Percentiles rank a stretch among this genome's conserved stretches.
Conservation (phyloP, 2,329 filamentous ascomycete genomes). For the Immersiporthe knoxdaviesiana region DNA sequence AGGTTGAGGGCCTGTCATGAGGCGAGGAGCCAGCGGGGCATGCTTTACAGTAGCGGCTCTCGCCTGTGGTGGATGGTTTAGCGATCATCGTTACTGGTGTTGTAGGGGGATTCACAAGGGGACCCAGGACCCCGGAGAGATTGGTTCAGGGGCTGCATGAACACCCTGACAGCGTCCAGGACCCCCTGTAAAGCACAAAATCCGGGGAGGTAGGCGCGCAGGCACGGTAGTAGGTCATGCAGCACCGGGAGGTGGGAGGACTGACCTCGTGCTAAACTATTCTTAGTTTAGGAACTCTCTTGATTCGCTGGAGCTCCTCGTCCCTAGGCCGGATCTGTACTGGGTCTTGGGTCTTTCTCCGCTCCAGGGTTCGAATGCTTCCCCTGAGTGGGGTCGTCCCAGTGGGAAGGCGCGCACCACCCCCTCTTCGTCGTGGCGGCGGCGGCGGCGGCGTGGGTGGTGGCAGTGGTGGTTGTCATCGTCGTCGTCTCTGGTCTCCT, state of each 20-base stretch:
- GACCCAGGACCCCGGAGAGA: not conserved
- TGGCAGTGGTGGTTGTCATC: not conserved
- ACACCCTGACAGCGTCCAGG: not conserved
- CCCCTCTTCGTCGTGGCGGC: too few species aligned
- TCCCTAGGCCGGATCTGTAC: not conserved
- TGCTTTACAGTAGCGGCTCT: not conserved
- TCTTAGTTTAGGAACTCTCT: not conserved
- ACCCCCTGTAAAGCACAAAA: not conserved
- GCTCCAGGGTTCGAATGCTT: not conserved
- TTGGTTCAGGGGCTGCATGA: constrained; percentile 1
- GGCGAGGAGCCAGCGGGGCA: not conserved
- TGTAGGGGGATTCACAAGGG: not conserved
- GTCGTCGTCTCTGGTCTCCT: too few species aligned
- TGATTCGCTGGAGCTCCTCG: not conserved
- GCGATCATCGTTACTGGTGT: not conserved
- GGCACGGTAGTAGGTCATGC: too few species aligned
- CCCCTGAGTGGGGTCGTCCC: not conserved
- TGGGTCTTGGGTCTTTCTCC: not conserved
- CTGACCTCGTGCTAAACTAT: not conserved
- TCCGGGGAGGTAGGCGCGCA: too few species aligned
- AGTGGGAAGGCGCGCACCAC: not conserved
- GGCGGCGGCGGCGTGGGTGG: too few species aligned
- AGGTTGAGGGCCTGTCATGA: too few species aligned
- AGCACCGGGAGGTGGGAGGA: not conserved
- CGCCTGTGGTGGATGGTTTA: not conserved